Percentiles rank a stretch among this genome's conserved stretches.
Conservation (phyloP, 306 rosid species). For the Vigna unguiculata region DNA sequence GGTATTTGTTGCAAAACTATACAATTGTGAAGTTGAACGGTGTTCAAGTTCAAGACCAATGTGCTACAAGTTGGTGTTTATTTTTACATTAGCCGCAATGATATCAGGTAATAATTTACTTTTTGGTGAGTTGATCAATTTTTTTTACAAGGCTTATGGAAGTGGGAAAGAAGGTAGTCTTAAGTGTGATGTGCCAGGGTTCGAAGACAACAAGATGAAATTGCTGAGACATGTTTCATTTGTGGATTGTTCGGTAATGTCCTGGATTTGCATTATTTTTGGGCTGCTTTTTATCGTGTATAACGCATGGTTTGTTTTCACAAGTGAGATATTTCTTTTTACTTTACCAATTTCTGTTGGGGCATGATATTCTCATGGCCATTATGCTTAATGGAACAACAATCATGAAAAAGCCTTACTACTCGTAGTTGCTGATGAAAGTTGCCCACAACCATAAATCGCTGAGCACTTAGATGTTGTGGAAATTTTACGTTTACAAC, state of each 20-base stretch:
- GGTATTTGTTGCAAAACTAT: constrained; percentile 94
- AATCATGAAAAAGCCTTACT: too few species aligned
- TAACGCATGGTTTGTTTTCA: background rate
- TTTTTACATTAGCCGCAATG: constrained; percentile 15
- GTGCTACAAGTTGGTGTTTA: constrained; percentile 83
- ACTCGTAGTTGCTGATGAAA: too few species aligned
- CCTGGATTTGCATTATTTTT: too few species aligned
- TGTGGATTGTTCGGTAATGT: too few species aligned
- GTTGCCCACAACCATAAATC: too few species aligned
- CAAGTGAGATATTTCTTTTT: constrained; percentile 5
- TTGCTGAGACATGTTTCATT: too few species aligned
- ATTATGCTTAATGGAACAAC: constrained; percentile 99
- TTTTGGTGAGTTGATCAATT: constrained; percentile 13
- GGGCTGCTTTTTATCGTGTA: background rate
- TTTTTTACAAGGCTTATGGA: constrained; percentile 81
- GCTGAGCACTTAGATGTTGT: too few species aligned
- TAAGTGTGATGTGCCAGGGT: too few species aligned
- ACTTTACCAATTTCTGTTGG: constrained; percentile 53
- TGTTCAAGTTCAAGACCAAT: constrained; percentile 97
- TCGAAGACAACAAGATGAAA: too few species aligned
- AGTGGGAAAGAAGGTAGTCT: constrained; percentile 94
- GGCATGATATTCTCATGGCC: constrained; percentile 99
- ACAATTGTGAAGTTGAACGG: constrained; percentile 88
- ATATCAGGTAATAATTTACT: constrained; percentile 20
- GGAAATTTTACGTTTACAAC: too few species aligned